phyloP scores from a whole-genome alignment of 306 rosid species.

The Benincasa hispida region DNA sequence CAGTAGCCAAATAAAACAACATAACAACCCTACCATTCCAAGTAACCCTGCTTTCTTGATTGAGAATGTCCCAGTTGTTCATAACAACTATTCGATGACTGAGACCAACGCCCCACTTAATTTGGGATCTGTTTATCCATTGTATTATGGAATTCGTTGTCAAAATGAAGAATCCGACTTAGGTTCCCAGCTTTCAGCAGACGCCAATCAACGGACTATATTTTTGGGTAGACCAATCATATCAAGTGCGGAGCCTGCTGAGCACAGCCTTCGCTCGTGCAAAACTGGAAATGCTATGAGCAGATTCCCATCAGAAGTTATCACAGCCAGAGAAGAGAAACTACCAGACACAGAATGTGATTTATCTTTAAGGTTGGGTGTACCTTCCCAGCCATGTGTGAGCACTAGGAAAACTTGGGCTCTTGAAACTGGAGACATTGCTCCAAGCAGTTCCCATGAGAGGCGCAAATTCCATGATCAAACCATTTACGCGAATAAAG shows the following conservation, averaged over 20 bases:
- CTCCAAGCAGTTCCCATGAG: slow-evolving; percentile 38
- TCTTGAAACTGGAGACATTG: slow-evolving; percentile 39
- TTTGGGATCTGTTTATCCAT: slow-evolving; percentile 76
- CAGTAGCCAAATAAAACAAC: slow-evolving; percentile 25
- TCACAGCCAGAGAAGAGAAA: slow-evolving; percentile 27
- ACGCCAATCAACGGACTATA: slow-evolving; percentile 29
- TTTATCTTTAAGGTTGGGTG: slow-evolving; percentile 75
- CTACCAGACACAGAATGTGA: slow-evolving; percentile 49
- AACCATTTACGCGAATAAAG: slow-evolving; percentile 29
- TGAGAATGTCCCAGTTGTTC: slow-evolving; percentile 30
- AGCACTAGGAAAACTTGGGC: slow-evolving; percentile 36
- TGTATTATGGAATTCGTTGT: slow-evolving; percentile 45
- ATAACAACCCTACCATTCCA: slow-evolving; percentile 23
- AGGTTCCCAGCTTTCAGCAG: slow-evolving; percentile 21
- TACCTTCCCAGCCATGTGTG: slow-evolving; percentile 25
- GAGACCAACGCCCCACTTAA: slow-evolving; percentile 32
- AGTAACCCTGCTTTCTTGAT: slow-evolving; percentile 29
- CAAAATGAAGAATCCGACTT: slow-evolving; percentile 31
- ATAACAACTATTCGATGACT: slow-evolving; percentile 31
- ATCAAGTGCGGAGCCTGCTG: slow-evolving; percentile 42
- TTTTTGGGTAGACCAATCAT: slow-evolving; percentile 63
- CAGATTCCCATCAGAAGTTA: slow-evolving; percentile 21
- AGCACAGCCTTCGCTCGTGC: slow-evolving; percentile 25
- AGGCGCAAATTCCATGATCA: slow-evolving; percentile 31
- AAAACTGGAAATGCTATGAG: slow-evolving; percentile 25